phyloP scores from a whole-genome alignment of 345 rosid genomes.

The Populus nigra region DNA sequence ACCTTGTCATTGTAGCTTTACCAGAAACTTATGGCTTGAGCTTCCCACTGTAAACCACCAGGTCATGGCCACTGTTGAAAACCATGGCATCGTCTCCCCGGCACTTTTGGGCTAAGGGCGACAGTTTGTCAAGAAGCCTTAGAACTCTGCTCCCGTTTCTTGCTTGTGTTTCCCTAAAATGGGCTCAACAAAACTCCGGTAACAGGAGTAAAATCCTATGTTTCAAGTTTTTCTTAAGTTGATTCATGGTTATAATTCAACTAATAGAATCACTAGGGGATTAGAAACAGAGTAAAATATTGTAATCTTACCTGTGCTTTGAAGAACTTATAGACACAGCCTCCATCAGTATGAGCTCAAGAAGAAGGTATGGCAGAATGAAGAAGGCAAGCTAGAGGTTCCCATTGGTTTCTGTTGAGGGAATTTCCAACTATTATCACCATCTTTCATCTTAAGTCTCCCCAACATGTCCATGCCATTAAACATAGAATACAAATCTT shows the following conservation, averaged over 20 bases:
- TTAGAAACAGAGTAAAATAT: neutral
- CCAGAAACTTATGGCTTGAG: conserved; percentile 23
- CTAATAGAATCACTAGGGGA: neutral
- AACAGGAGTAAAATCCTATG: neutral
- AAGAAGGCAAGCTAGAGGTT: conserved; percentile 56
- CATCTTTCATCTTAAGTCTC: conserved; percentile 48
- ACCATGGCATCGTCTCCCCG: conserved; percentile 47
- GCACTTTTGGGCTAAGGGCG: conserved; percentile 33
- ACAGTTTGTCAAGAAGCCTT: conserved; percentile 36
- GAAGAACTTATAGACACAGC: conserved; percentile 29
- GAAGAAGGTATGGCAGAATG: conserved; percentile 40
- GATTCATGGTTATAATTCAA: neutral
- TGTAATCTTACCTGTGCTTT: conserved; percentile 32
- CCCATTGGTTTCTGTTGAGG: conserved; percentile 56
- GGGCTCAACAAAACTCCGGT: conserved; percentile 50
- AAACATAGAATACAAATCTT: conserved; percentile 30
- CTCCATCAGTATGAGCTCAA: conserved; percentile 19
- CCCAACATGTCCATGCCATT: conserved; percentile 45
- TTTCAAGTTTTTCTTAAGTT: neutral
- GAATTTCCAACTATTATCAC: conserved; percentile 55
- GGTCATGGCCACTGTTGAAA: conserved; percentile 46
- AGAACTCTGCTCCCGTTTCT: conserved; percentile 27
- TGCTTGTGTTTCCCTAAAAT: conserved; percentile 35
- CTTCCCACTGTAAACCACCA: conserved; percentile 40
- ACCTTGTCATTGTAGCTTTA: neutral